These are phyloP conservation scores for Epichloe coenophiala DNA, from an alignment of 2,329 filamentous ascomycete genomes.

Conservation along the genomic window DNA sequence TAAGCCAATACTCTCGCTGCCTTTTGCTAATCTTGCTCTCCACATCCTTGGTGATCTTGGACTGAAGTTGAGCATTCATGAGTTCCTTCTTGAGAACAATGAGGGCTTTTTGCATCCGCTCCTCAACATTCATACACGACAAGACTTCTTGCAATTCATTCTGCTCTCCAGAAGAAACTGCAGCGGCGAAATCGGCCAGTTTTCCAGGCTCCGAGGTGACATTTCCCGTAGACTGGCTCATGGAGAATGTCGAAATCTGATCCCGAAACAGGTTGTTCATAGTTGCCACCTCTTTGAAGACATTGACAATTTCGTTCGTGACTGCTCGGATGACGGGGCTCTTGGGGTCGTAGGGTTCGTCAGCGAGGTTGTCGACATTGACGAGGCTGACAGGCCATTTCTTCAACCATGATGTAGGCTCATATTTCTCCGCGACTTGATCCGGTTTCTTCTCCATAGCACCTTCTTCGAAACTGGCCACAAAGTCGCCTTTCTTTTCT, in stretches of 20 bases:
- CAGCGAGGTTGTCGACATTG: conserved; percentile 83
- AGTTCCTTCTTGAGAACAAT: conserved; percentile 94
- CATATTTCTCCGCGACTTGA: conserved; percentile 45
- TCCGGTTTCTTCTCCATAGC: conserved; percentile 47
- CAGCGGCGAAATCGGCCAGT: conserved; percentile 90
- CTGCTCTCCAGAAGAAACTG: conserved; percentile 87
- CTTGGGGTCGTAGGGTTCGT: conserved; percentile 83
- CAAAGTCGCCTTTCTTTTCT: conserved; percentile 82
- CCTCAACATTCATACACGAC: conserved; percentile 78
- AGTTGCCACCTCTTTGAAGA: conserved; percentile 91
- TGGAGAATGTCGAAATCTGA: conserved; percentile 93
- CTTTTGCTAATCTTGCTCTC: conserved; percentile 95
- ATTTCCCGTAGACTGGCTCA: conserved; percentile 88
- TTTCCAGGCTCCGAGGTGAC: conserved; percentile 91
- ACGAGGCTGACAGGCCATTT: conserved; percentile 89
- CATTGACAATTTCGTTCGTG: conserved; percentile 95
- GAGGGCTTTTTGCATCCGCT: conserved; percentile 80
- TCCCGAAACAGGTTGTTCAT: conserved; percentile 93
- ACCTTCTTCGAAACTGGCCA: conserved; percentile 90
- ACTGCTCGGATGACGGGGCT: conserved; percentile 80
- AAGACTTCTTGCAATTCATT: conserved; percentile 87
- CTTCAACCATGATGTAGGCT: conserved; percentile 80
- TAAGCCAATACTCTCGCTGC: conserved; percentile 94
- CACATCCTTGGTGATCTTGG: conserved; percentile 95
- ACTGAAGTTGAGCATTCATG: conserved; percentile 94